Base-by-base conservation (phyloP, 2,329 filamentous ascomycete species). In the Cytospora paraplurivora region DNA sequence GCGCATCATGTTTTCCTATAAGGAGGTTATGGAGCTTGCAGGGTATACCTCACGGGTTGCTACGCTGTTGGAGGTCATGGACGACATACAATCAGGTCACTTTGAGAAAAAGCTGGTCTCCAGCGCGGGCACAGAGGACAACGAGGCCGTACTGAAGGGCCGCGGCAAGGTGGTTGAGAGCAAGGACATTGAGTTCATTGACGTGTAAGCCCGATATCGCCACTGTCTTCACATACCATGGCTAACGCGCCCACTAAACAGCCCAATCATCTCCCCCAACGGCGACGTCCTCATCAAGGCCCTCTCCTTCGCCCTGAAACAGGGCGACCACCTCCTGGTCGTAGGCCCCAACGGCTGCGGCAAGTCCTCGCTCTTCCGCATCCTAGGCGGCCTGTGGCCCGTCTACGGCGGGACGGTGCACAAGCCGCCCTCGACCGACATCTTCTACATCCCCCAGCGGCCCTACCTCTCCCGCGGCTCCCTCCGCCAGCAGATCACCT, bases 21-120 rank as follows among this genome's bases (percentile, higher is more conserved):
- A 97, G 70, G 95, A 99, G 74, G 89, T 99, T 67, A 97, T 94
- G 74, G 94, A 99, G 76, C 82, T 99, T 35, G 95, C 95, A 0
- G 95, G 95, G 41, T 96, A 97, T 78, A 99, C 95, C 0, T 94
- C 93, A 11, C 88, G 95, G 59, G 95, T 99, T 6, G 90, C 93
- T 1, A 91, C 91, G 3, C 81, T 99, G 4, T 82, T 99, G 15
- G 90, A 96, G 64, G 94, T 98, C 55, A 97, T 99, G 87, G 89
- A 94, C 64, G 95, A 99, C 69, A 91, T 98, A 59, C 88, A 93
- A 71, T 85, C 88, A 3, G 95, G 95, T 0, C 91, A 90, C 68
- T 99, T 97, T 71, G 91, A 97, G 77, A 99, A 99, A 84, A 96
- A 96, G 71, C 85, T 99, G 7, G 93, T 98, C 15, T 96, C 93